Evolutionary conservation across 208 protist species (phyloP).

Genomic region (Leishmania lainsoni): DNA sequence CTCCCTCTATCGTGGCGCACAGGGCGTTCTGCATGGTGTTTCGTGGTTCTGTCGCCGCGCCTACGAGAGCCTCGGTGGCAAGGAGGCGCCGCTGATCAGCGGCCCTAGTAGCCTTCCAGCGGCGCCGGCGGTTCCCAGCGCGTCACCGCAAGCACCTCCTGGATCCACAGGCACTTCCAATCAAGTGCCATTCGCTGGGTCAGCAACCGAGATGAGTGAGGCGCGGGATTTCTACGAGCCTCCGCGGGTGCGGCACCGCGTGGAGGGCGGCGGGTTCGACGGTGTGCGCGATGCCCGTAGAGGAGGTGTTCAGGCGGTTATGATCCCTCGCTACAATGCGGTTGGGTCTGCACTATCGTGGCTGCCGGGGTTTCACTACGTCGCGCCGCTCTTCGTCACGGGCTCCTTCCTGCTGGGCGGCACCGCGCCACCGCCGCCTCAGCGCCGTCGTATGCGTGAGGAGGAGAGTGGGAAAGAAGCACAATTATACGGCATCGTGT

Average conservation of each 20-base stretch:
- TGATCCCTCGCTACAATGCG: constrained; percentile 32
- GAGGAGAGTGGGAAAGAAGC: not conserved
- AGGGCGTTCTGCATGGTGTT: constrained; percentile 5
- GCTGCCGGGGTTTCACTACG: constrained; percentile 42
- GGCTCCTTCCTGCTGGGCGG: constrained; percentile 3
- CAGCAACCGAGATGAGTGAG: not conserved
- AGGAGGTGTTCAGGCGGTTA: not conserved
- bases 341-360: constrained; percentile 39
- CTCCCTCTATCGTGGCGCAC: constrained; percentile 18
- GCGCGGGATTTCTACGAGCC: constrained; percentile 10
- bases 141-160: not conserved
- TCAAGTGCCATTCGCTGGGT: not conserved
- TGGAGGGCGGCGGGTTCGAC: not conserved
- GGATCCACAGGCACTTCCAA: not conserved
- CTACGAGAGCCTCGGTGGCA: constrained; percentile 1
- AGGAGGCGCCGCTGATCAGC: constrained; percentile 15
- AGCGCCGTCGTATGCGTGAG: constrained; percentile 7
- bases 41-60: constrained; percentile 11
- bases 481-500: not conserved
- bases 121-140: not conserved
- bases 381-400: constrained; percentile 27
- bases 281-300: too few relatives aligned
- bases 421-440: constrained; percentile 1
- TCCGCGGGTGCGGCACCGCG: constrained; percentile 17
- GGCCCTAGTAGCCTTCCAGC: not conserved